Evolutionary conservation across 768 basidiomycete species (phyloP), one percentile per base, ranked within the genome.

Genomic region (Lactarius trivialis): DNA sequence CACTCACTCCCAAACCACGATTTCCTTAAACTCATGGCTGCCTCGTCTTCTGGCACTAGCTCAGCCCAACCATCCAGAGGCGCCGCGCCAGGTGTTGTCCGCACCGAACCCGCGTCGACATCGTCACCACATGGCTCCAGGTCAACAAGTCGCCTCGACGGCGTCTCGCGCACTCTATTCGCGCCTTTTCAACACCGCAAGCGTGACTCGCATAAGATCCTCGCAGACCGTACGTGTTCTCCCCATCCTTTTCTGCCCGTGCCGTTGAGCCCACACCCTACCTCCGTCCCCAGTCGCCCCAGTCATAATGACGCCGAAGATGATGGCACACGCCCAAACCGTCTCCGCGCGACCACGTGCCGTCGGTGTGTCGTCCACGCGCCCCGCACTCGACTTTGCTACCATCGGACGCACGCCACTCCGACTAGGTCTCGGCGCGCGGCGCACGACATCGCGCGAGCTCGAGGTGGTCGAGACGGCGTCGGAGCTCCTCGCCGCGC

Each of bases 231-330:
- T 93, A 75, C 70, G 88, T 71, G 30, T 37, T 39, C 62, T 33
- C 51, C 30, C 56, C 55, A 45, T 30, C 17, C 58, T 55, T 64
- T 50, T 37, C 43, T 48, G 17, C 65, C 41, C 34, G 26, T 56
- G 12, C 55, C 41, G 14, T 37, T 26, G 11, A 26, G 19, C 36
- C 24, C 58, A 33, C 21, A 5, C 15, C 15, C 21, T 6, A 2
- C 15, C 11, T 55, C 49, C 11, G 55, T 36, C 56, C 36, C 54
- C 70, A 86, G 92, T 94, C 72, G 91, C 91, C 15, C 91, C 91
- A 14, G 85, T 86, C 64, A 90, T 94, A 68, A 91, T 94, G 90
- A 93, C 91, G 2, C 91, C 92, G 26, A 80, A 85, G 60, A 86
- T 93, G 83, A 82, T 92, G 64, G 83, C 81, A 62, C 82, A 84